phyloP scores from a whole-genome alignment of 2,329 filamentous ascomycete genomes.

The Lizonia empirigonia region DNA sequence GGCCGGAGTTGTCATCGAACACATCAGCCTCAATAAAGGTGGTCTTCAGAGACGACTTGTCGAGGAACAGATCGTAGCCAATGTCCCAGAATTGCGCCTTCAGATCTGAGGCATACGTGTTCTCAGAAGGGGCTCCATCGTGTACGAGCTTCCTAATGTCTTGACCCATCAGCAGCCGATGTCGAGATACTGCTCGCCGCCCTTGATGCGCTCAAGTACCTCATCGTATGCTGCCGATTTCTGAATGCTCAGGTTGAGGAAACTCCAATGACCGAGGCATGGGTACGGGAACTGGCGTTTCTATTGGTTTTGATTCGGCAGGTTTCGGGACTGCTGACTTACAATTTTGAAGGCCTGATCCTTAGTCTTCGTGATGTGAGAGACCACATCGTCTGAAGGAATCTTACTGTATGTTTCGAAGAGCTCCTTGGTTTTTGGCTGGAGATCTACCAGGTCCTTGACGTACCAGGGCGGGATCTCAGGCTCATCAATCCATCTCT shows the following conservation, averaged over 20 bases:
- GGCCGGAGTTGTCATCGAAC: constrained; percentile 34
- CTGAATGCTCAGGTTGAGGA: constrained; percentile 42
- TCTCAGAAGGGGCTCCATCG: constrained; percentile 51
- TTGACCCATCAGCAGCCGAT: constrained; percentile 54
- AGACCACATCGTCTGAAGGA: constrained; percentile 40
- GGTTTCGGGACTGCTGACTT: constrained; percentile 1
- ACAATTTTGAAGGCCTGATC: constrained; percentile 42
- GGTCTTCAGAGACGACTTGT: constrained; percentile 51
- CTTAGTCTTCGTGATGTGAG: constrained; percentile 45
- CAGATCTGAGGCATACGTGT: constrained; percentile 51
- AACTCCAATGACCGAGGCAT: constrained; percentile 46
- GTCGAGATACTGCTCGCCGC: constrained; percentile 48
- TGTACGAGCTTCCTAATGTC: constrained; percentile 52
- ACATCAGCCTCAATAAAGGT: constrained; percentile 61
- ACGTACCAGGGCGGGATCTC: constrained; percentile 40
- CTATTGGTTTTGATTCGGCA: neutral
- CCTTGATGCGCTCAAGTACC: constrained; percentile 43
- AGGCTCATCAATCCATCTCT: constrained; percentile 26
- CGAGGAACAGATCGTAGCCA: constrained; percentile 53
- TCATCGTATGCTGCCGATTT: constrained; percentile 37
- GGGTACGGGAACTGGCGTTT: constrained; percentile 40
- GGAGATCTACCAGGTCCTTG: constrained; percentile 38
- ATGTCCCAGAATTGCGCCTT: constrained; percentile 57
- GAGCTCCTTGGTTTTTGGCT: constrained; percentile 38
- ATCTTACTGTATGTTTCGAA: constrained; percentile 50